Conservation (phyloP, 306 rosid genomes). For the Trifolium repens region DNA sequence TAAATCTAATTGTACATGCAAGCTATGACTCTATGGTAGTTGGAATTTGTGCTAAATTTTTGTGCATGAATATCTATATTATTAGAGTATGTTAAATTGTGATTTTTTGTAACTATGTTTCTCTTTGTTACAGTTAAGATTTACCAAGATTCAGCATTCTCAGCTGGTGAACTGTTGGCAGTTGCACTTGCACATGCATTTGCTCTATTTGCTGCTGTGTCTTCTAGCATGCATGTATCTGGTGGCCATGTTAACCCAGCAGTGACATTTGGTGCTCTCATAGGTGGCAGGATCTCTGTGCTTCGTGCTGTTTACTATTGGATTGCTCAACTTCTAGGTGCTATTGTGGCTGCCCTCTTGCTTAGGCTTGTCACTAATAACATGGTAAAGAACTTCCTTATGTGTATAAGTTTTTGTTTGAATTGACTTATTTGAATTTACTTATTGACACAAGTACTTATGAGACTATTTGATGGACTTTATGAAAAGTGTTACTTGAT, state of each 20-base stretch:
- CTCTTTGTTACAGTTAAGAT: constrained; percentile 66
- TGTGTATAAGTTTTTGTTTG: neutral
- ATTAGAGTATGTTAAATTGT: neutral
- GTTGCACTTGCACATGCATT: constrained; percentile 78
- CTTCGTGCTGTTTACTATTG: constrained; percentile 79
- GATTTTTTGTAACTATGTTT: neutral
- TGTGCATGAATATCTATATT: neutral
- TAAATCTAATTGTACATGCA: no score
- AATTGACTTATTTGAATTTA: neutral
- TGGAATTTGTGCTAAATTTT: neutral
- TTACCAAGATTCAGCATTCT: constrained; percentile 56
- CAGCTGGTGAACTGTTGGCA: constrained; percentile 66
- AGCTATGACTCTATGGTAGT: no score
- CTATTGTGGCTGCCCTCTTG: constrained; percentile 78
- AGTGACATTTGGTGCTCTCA: constrained; percentile 83
- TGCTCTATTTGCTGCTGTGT: constrained; percentile 69
- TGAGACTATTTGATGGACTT: no score
- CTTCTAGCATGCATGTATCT: constrained; percentile 79
- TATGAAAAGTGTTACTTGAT: no score
- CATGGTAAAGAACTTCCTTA: constrained; percentile 56
- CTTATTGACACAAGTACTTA: no score
- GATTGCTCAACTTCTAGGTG: constrained; percentile 88
- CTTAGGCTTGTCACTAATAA: constrained; percentile 77
- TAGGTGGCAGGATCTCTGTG: constrained; percentile 85
- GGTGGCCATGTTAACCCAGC: constrained; percentile 96